Conservation (phyloP, 495 filamentous ascomycete species). For the Neurospora pannonica region DNA sequence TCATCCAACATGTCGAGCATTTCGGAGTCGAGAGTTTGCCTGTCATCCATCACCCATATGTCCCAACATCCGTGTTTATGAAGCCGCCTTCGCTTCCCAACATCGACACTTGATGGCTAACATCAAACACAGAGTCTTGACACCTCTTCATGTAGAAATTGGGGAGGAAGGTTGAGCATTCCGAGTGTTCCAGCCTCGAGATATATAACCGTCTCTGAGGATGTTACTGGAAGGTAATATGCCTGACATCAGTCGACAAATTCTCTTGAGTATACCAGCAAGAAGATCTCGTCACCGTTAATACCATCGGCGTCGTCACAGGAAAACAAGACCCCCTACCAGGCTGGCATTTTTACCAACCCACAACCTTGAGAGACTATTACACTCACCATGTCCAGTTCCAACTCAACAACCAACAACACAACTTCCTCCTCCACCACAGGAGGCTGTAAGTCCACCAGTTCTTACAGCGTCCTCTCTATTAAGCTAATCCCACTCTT, state of each 20-base stretch:
- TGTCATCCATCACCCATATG: neutral
- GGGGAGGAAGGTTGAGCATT: neutral
- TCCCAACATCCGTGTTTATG: neutral
- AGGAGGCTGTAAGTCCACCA: neutral
- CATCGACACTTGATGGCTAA: neutral
- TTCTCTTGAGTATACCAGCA: neutral
- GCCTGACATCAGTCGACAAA: neutral
- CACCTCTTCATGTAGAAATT: neutral
- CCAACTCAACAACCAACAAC: neutral
- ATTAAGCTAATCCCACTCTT: too few species aligned
- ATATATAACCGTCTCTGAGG: neutral
- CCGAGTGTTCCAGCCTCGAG: neutral
- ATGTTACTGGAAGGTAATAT: neutral
- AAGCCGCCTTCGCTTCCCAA: neutral
- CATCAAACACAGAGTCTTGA: neutral
- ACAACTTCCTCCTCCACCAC: neutral
- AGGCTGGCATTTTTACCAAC: neutral
- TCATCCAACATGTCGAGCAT: neutral
- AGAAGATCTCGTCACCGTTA: neutral
- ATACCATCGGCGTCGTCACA: neutral
- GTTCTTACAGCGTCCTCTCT: too few species aligned
- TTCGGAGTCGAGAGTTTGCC: neutral
- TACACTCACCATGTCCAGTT: neutral
- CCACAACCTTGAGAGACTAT: neutral
- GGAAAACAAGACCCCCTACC: neutral